A percentile compares a stretch with the other conserved stretches of the same genome.
Evolutionary conservation across 257 asterid species (phyloP).

Genomic region (Solanum boliviense): DNA sequence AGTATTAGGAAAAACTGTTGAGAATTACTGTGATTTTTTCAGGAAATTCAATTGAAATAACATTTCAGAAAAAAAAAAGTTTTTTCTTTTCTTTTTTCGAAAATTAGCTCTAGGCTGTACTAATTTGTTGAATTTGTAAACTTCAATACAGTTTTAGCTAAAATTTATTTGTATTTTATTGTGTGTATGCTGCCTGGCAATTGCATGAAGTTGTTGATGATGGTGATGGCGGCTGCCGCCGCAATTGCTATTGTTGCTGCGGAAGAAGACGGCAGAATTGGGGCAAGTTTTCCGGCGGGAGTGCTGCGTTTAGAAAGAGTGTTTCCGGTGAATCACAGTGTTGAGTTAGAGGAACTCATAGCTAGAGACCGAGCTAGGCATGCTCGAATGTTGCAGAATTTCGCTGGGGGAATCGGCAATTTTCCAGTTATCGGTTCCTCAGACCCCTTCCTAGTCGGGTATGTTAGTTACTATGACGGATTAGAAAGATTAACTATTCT

Average conservation of each 20-base stretch:
- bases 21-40: too few species aligned
- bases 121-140: neutral
- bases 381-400: constrained; percentile 55
- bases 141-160: neutral
- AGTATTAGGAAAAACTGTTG: too few species aligned
- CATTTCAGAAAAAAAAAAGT: too few species aligned
- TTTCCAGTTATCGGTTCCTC: constrained; percentile 58
- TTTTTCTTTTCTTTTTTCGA: neutral
- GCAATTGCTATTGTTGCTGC: constrained; percentile 5
- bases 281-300: constrained; percentile 12
- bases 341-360: constrained; percentile 44
- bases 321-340: constrained; percentile 38
- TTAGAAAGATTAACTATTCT: neutral
- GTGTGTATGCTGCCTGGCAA: constrained; percentile 15
- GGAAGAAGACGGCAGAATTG: constrained; percentile 15
- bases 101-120: neutral
- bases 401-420: constrained; percentile 63
- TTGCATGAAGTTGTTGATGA: constrained; percentile 15
- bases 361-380: constrained; percentile 78
- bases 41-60: neutral
- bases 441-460: constrained; percentile 79
- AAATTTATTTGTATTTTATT: neutral
- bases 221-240: constrained; percentile 13
- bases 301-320: constrained; percentile 55
- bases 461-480: neutral